These are phyloP conservation scores for Salix caprea DNA, from an alignment of 345 rosid species.

Conservation along the genomic window DNA sequence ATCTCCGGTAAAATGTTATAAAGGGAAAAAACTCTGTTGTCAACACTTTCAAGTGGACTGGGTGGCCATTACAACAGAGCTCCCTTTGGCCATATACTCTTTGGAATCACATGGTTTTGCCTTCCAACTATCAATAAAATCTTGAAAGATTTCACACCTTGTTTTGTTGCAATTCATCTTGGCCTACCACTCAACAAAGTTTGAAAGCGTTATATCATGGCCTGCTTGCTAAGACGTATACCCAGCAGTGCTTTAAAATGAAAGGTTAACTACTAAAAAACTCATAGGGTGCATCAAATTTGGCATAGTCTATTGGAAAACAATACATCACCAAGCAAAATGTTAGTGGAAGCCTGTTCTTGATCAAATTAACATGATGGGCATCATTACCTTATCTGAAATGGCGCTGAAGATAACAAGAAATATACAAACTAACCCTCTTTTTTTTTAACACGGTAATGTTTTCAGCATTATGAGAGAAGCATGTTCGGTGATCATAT, in stretches of 20 bases:
- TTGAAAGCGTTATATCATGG: background rate
- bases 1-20: background rate
- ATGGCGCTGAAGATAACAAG: background rate
- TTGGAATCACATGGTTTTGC: constrained; percentile 9
- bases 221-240: background rate
- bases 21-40: background rate
- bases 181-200: constrained; percentile 5
- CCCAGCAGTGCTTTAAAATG: background rate
- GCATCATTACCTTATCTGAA: background rate
- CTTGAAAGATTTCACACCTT: background rate
- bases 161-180: background rate
- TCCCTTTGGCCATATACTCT: background rate
- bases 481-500: background rate
- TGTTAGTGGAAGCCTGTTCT: background rate
- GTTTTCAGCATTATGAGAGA: background rate
- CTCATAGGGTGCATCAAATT: background rate
- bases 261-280: background rate
- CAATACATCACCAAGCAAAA: background rate
- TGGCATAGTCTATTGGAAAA: background rate
- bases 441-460: too few relatives aligned
- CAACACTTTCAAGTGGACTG: background rate
- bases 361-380: background rate
- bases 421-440: background rate
- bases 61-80: background rate
- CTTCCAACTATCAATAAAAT: background rate